Conservation (phyloP, 73 alveolate genomes). For the Symbiodinium pilosum region DNA sequence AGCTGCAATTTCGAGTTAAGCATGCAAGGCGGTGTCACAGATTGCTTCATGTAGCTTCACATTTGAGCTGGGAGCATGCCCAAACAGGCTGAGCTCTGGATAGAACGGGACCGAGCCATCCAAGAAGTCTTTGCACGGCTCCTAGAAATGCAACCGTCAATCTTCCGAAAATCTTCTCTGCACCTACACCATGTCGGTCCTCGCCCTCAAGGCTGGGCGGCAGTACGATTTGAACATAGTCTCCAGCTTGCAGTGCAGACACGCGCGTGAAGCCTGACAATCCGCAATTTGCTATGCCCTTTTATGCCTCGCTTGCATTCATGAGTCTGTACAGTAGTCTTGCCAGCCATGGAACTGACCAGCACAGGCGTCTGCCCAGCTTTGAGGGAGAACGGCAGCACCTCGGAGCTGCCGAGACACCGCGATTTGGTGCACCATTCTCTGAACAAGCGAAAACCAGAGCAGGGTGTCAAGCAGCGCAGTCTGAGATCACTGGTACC, state of each 20-base stretch:
- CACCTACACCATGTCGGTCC: neutral
- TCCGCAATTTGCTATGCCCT: neutral
- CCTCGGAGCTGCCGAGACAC: neutral
- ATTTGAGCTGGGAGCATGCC: neutral
- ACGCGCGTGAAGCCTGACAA: neutral
- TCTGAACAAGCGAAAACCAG: too few relatives aligned
- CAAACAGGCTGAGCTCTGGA: slow-evolving; percentile 11
- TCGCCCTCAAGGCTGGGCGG: slow-evolving; percentile 19
- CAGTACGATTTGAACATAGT: neutral
- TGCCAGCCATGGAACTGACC: neutral
- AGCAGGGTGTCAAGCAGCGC: neutral
- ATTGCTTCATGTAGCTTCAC: too few relatives aligned
- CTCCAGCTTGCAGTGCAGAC: neutral
- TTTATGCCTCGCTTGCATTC: neutral
- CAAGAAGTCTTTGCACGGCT: neutral
- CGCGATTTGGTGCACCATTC: too few relatives aligned
- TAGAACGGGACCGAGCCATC: neutral
- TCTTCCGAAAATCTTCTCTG: too few relatives aligned
- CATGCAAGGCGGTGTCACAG: too few relatives aligned
- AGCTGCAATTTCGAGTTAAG: too few relatives aligned
- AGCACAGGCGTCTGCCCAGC: neutral
- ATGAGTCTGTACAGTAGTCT: neutral
- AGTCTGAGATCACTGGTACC: neutral
- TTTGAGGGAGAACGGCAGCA: neutral
- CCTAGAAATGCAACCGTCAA: neutral